Evolutionary conservation across 495 filamentous ascomycete species (phyloP).

Genomic region (Jackrogersella minutella): DNA sequence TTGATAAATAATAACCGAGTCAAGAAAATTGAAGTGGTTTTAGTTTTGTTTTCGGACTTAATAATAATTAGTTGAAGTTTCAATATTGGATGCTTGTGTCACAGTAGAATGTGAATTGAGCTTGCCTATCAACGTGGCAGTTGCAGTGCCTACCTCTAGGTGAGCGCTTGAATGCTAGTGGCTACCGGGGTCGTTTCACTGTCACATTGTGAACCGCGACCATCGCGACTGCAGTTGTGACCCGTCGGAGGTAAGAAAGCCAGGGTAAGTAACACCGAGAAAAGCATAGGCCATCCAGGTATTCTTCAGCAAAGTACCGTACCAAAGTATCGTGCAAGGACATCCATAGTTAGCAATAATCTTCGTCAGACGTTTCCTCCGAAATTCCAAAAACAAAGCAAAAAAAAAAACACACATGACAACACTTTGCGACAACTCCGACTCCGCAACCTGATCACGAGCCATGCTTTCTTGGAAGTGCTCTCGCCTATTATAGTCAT

Average conservation of each 20-base stretch:
- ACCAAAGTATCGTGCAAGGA: no score
- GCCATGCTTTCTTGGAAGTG: conserved; percentile 29
- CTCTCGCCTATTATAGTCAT: conserved; percentile 23
- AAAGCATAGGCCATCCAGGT: neutral
- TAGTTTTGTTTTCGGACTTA: no score
- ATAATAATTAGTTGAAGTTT: no score
- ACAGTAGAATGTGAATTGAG: no score
- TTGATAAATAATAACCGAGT: no score
- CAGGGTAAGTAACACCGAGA: conserved; percentile 9
- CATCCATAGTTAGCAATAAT: no score
- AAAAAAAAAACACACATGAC: neutral
- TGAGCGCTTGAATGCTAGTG: conserved; percentile 2
- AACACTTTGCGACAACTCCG: conserved; percentile 26
- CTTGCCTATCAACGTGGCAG: no score
- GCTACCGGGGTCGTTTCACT: neutral
- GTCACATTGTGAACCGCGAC: neutral
- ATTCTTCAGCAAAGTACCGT: no score
- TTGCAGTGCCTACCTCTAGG: neutral
- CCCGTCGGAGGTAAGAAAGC: neutral
- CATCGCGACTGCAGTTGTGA: neutral
- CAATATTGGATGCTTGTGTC: no score
- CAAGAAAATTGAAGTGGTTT: no score
- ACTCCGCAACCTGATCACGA: conserved; percentile 20
- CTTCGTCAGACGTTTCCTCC: neutral
- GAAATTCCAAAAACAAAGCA: neutral